Base-by-base conservation (phyloP, 2,329 filamentous ascomycete species). In the Calonectria pseudoturangicola region DNA sequence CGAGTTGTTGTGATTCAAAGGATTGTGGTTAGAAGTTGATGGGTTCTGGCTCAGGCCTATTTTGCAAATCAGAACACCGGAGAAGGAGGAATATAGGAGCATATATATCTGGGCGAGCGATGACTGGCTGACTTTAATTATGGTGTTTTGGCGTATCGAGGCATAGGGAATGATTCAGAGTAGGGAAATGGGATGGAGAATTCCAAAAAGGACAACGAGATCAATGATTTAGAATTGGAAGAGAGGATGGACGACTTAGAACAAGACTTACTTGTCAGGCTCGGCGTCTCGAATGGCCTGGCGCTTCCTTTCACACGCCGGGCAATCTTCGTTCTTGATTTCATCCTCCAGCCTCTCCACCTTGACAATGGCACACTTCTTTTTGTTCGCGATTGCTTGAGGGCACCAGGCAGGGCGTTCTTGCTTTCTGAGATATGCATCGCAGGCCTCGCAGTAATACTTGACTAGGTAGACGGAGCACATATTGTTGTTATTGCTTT, bases 361-460 rank as follows among this genome's bases (percentile, higher is more conserved):
- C 4, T 43, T 41, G 25, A 47, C 41, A 4, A 30, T 13, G 41
- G 15, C 18, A 25, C 58, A 63, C 16, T 21, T 16, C 27, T 15
- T 18, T 8, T 30, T 63, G 39, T 60, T 60, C 21, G n/a, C 36
- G 3, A 63, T 16, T 2, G 39, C 58, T 4, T 13, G 15, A 15
- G 25, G 16, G 10, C 58, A 63, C 58, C 58, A 63, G 25, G 0
- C 18, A 18, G 25, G 45, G 58, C 58, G 58, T 13, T 63, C 41
- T 25, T 43, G 25, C 21, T 28, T 33, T 15, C 3, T 4, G 25
- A 63, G 27, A 15, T 43, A 30, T 18, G 39, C 21, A 27, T 63
- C 27, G 58, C 58, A 63, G 39, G 39, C 25, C 16, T 63, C 58
- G 58, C 58, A 63, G 39, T 47, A 9, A 25, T 13, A 63, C 8